Conservation (phyloP, 2,329 filamentous ascomycete genomes). For the Xylogone sp. region DNA sequence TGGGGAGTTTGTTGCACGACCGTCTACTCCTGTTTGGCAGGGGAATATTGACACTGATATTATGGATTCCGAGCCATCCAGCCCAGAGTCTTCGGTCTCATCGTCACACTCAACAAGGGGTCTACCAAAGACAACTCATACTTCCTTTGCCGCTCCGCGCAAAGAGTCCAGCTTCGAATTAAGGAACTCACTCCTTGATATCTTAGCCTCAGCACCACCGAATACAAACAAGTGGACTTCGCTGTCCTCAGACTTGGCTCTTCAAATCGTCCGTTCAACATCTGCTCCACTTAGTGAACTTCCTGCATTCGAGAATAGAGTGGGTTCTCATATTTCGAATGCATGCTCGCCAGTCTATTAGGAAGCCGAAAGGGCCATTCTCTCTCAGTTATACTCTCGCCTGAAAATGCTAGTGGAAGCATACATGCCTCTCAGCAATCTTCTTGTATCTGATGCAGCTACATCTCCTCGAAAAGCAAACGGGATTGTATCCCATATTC, state of each 20-base stretch:
- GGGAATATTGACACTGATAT: conserved; percentile 17
- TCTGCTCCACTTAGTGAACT: conserved; percentile 23
- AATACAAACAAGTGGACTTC: conserved; percentile 23
- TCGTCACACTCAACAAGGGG: conserved; percentile 23
- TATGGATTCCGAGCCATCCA: conserved; percentile 17
- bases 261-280: conserved; percentile 29
- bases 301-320: conserved; percentile 24
- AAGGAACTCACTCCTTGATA: conserved; percentile 23
- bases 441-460: conserved; percentile 29
- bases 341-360: conserved; percentile 21
- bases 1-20: conserved; percentile 13
- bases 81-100: conserved; percentile 25
- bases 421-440: conserved; percentile 24
- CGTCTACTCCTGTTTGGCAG: conserved; percentile 14
- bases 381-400: conserved; percentile 19
- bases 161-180: conserved; percentile 21
- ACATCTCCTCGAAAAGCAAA: conserved; percentile 19
- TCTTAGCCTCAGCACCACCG: conserved; percentile 22
- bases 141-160: conserved; percentile 19
- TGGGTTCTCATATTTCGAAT: conserved; percentile 27
- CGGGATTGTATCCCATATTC: neutral
- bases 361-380: conserved; percentile 23
- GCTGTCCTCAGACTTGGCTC: conserved; percentile 21
- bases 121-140: conserved; percentile 16
- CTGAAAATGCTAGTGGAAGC: conserved; percentile 24